phyloP scores from a whole-genome alignment of 192 early-diverging fungal species.

The Coemansia sp. region DNA sequence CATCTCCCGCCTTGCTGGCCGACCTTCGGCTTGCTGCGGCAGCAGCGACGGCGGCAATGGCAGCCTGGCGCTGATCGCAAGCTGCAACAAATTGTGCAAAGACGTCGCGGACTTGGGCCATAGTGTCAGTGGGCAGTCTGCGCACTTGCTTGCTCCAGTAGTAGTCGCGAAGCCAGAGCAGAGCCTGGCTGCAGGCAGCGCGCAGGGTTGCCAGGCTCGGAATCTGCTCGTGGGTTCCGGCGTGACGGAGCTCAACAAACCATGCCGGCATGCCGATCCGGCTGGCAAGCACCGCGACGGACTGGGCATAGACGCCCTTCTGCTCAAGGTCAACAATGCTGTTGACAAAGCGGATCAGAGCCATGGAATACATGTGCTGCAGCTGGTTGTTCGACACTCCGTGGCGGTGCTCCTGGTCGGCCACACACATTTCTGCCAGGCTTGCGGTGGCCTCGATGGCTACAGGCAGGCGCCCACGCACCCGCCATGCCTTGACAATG shows the following conservation, averaged over 20 bases:
- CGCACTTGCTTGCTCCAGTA: conserved; percentile 53
- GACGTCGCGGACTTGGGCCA: conserved; percentile 19
- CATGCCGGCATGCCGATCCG: conserved; percentile 57
- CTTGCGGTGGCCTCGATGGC: conserved; percentile 47
- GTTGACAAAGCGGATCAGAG: conserved; percentile 58
- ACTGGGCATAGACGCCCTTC: conserved; percentile 53
- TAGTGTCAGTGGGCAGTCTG: conserved; percentile 28
- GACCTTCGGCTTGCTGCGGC: background rate
- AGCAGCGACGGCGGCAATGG: background rate
- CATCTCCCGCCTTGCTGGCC: background rate
- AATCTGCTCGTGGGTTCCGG: conserved; percentile 60
- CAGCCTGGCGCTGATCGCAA: conserved; percentile 1
- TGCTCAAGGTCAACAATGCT: conserved; percentile 58
- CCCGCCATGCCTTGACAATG: conserved; percentile 48
- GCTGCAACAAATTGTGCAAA: conserved; percentile 16
- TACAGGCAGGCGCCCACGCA: conserved; percentile 29
- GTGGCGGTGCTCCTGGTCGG: conserved; percentile 18
- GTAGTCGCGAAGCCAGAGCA: conserved; percentile 53
- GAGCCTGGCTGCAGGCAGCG: conserved; percentile 52
- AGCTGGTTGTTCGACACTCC: conserved; percentile 19
- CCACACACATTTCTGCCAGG: conserved; percentile 31
- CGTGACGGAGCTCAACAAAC: conserved; percentile 68
- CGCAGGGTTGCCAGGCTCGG: conserved; percentile 57
- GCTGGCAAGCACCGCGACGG: conserved; percentile 50
- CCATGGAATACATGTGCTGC: conserved; percentile 43